Conservation (phyloP, 345 rosid genomes). For the Ricinus communis region DNA sequence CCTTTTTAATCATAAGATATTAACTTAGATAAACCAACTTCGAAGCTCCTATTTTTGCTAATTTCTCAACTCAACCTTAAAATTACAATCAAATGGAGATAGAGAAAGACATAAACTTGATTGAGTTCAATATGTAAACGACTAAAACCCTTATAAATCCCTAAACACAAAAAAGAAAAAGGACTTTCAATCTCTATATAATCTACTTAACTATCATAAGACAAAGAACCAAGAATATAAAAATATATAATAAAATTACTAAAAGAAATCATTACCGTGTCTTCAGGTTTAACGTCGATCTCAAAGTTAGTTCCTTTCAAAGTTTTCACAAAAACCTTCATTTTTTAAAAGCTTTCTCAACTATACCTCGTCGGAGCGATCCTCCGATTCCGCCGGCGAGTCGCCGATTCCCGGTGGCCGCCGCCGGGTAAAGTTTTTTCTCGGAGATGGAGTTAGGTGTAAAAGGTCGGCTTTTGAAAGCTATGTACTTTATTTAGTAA, state of each 20-base stretch:
- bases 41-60: too few species aligned
- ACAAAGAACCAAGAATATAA: background rate
- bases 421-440: conserved; percentile 4
- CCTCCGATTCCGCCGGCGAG: background rate
- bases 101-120: too few species aligned
- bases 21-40: too few species aligned
- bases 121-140: too few species aligned
- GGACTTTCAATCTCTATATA: background rate
- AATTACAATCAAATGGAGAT: too few species aligned
- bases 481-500: background rate
- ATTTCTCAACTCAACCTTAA: too few species aligned
- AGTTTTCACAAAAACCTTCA: conserved; percentile 51
- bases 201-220: background rate
- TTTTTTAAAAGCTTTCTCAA: conserved; percentile 12
- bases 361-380: background rate
- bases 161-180: background rate
- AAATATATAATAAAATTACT: background rate
- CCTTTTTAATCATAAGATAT: too few species aligned
- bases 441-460: background rate
- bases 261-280: conserved; percentile 34
- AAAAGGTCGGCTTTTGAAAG: background rate
- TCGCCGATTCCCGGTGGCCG: background rate
- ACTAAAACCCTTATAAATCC: background rate
- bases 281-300: conserved; percentile 51
- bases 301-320: conserved; percentile 53